These are phyloP conservation scores for Lactifluus pinguis DNA, from an alignment of 768 basidiomycete species.

Conservation along the genomic window DNA sequence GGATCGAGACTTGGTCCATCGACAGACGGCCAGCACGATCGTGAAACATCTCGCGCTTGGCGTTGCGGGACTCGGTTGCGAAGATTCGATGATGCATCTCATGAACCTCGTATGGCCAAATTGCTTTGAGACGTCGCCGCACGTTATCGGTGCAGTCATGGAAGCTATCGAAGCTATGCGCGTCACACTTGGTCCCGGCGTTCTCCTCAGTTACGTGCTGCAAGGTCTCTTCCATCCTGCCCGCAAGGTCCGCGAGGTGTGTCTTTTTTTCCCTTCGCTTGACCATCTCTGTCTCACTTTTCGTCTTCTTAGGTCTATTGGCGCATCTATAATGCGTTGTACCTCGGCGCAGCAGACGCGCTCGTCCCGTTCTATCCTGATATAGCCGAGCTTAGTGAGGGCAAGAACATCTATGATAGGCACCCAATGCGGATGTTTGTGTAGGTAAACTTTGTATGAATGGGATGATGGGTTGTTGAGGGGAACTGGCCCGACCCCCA, in stretches of 20 bases:
- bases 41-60: constrained; percentile 97
- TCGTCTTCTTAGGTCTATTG: constrained; percentile 55
- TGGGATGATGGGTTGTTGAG: too few relatives aligned
- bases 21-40: constrained; percentile 96
- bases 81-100: constrained; percentile 95
- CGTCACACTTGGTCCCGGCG: constrained; percentile 88
- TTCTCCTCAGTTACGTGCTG: constrained; percentile 83
- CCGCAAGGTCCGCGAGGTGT: constrained; percentile 90
- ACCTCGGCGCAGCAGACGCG: constrained; percentile 83
- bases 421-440: constrained; percentile 81
- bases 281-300: too few relatives aligned
- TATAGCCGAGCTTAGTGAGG: constrained; percentile 79
- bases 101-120: constrained; percentile 99
- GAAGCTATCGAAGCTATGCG: constrained; percentile 98
- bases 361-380: constrained; percentile 95
- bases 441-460: constrained; percentile 24
- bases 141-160: constrained; percentile 97
- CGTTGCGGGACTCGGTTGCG: constrained; percentile 93
- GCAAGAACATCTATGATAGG: constrained; percentile 81
- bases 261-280: too few relatives aligned
- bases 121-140: constrained; percentile 96
- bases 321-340: constrained; percentile 91
- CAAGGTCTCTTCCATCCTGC: constrained; percentile 98
- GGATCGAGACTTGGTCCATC: constrained; percentile 95
- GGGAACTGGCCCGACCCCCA: too few relatives aligned